Base-by-base conservation (phyloP, 2,329 filamentous ascomycete genomes). In the Pseudogymnoascus sp. region DNA sequence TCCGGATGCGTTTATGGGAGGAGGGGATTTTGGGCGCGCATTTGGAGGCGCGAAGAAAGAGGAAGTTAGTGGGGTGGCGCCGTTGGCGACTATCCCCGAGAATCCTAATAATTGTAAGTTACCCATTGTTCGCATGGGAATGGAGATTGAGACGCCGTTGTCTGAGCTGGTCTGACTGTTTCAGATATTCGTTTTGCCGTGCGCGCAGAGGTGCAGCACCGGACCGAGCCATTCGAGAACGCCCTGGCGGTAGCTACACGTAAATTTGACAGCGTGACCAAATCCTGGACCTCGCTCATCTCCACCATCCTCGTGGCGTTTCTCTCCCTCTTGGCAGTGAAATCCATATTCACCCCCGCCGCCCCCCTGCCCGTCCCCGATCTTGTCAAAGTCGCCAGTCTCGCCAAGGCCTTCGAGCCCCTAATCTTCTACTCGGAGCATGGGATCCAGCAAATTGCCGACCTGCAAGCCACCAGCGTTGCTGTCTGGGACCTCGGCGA, bases 401-500 rank as follows among this genome's bases (percentile, higher is more conserved):
- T 97, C 67, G 93, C 93, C 59, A 91, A 91, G 70, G 91, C 91
- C 8, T 96, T 97, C 72, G 93, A 97, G 74, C 93, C 93, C 5
- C 82, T 97, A 50, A 96, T 97, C 66, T 95, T 95, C 78, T 96
- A 96, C 73, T 96, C 92, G 0, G 92, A 97, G 72, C 89, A 93
- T 72, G 92, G 92, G 7, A 87, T 92, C 47, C 84, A 87, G 38
- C 92, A 96, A 72, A 91, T 96, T 42, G 87, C 88, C 64, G 91
- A 96, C 67, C 79, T 97, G 59, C 92, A 96, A 74, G 91, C 95
- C 62, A 96, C 93, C 0, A 91, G 92, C 47, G 88, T 96, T 33
- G 93, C 93, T 0, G 92, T 97, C 26, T 96, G 93, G 90, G 93
- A 97, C 73, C 81, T 97, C 5, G 89, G 91, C 64, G 93, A 97